Evolutionary conservation across 768 basidiomycete species (phyloP), one percentile per base, ranked within the genome.

Genomic region (Kwoniella newhampshirensis): DNA sequence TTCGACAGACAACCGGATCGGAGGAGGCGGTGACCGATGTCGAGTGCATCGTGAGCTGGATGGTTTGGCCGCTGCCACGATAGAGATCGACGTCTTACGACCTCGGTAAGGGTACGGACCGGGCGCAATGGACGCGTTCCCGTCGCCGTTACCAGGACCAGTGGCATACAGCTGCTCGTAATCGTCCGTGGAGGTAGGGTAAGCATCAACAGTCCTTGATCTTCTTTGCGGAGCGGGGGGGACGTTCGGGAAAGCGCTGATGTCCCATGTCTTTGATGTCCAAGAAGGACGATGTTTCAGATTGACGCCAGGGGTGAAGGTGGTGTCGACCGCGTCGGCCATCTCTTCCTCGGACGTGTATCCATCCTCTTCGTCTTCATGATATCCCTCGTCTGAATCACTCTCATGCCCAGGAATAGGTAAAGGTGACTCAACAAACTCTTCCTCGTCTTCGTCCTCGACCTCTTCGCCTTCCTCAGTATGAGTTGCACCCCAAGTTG

Each of bases 331-430:
- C 11, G 13, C 49, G 15, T 48, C 43, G 2, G 20, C 51, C 15
- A 53, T 50, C 13, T 59, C 59, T 28, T 60, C 59, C 12, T 58
- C 57, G 18, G 51, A 45, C 12, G 58, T 59, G 35, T 47, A 53
- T 23, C 52, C 59, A 43, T 46, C 59, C 50, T 60, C 59, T 28
- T 44, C 42, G 20, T 60, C 59, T 40, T 60, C 59, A 15, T 49
- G 46, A 39, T 60, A 60, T 4, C 59, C 59, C 18, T 48, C 39
- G 32, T 53, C 54, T 12, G 50, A 50, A 51, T 58, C 55, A 15
- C 55, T 57, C 28, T 57, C 56, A 30, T 58, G 56, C 13, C 56
- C 56, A 18, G 56, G 56, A n/a, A 58, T 58, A 23, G 56, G 56
- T 26, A 58, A 46, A 4, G 56, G 56, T 17, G 56, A 58, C 2